phyloP scores from a whole-genome alignment of 805 yeast species.

The Novakomyces olei region DNA sequence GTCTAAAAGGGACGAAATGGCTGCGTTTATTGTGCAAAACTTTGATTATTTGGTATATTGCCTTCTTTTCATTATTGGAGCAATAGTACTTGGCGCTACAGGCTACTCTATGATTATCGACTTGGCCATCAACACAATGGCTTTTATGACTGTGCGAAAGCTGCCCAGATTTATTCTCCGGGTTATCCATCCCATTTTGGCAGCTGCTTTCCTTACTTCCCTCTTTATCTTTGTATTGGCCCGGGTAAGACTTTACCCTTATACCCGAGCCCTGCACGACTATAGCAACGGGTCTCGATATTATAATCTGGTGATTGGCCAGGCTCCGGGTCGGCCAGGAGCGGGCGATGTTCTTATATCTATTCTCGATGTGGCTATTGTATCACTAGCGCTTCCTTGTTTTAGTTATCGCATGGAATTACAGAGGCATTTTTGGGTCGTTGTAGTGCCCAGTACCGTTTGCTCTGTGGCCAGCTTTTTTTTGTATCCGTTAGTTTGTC shows the following conservation, averaged over 20 bases:
- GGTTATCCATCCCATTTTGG: constrained; percentile 48
- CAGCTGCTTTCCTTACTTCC: constrained; percentile 42
- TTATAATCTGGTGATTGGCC: constrained; percentile 28
- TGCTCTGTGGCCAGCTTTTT: constrained; percentile 38
- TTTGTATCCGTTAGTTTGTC: constrained; percentile 48
- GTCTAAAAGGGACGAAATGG: constrained; percentile 9
- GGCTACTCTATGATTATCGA: constrained; percentile 42
- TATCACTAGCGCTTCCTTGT: constrained; percentile 56
- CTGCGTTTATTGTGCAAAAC: constrained; percentile 8
- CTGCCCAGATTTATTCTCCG: constrained; percentile 27
- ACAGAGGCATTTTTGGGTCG: constrained; percentile 30
- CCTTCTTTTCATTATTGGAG: constrained; percentile 25
- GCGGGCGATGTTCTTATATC: constrained; percentile 57
- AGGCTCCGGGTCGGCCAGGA: constrained; percentile 32
- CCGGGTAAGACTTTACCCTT: constrained; percentile 22
- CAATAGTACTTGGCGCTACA: constrained; percentile 37
- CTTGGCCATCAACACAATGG: constrained; percentile 33
- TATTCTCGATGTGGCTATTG: constrained; percentile 56
- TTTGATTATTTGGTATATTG: constrained; percentile 9
- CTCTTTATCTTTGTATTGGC: constrained; percentile 40
- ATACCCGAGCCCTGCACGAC: constrained; percentile 28
- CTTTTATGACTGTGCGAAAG: constrained; percentile 29
- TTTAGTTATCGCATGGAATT: constrained; percentile 48
- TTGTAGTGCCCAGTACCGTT: constrained; percentile 36
- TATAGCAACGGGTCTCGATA: constrained; percentile 55